Evolutionary conservation across 345 rosid genomes (phyloP).

Genomic region (Bruguiera sexangula): DNA sequence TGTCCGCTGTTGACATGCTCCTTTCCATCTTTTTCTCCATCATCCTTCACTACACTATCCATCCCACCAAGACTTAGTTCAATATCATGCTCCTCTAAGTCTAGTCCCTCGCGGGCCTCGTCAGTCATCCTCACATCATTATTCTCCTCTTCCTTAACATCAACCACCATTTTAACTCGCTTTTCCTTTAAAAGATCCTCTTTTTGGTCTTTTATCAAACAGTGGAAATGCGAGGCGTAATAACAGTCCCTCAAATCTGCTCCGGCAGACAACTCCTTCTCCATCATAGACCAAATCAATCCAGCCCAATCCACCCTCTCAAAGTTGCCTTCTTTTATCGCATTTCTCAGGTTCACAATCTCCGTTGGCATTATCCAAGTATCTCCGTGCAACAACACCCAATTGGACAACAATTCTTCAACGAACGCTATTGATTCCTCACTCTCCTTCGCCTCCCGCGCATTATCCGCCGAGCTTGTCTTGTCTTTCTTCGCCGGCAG

Average conservation of each 20-base stretch:
- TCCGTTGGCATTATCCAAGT: slow-evolving; percentile 74
- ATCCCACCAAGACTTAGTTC: slow-evolving; percentile 62
- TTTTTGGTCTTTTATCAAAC: slow-evolving; percentile 58
- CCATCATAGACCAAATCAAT: slow-evolving; percentile 84
- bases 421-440: slow-evolving; percentile 52
- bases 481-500: slow-evolving; percentile 59
- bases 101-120: slow-evolving; percentile 26
- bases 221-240: slow-evolving; percentile 84
- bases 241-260: slow-evolving; percentile 56
- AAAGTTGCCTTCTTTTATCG: slow-evolving; percentile 56
- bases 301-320: slow-evolving; percentile 77
- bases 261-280: slow-evolving; percentile 57
- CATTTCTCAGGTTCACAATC: slow-evolving; percentile 36
- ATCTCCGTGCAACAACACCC: slow-evolving; percentile 75
- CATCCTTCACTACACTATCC: slow-evolving; percentile 36
- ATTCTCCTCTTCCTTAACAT: slow-evolving; percentile 36
- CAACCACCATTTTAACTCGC: slow-evolving; percentile 24
- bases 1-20: slow-evolving; percentile 14
- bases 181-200: slow-evolving; percentile 37
- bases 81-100: slow-evolving; percentile 57
- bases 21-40: slow-evolving; percentile 20
- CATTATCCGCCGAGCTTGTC: slow-evolving; percentile 21
- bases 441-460: slow-evolving; percentile 33
- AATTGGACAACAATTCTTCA: slow-evolving; percentile 57
- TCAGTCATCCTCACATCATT: slow-evolving; percentile 39